Percentiles rank a stretch among this genome's conserved stretches.
These are phyloP conservation scores for Rhizopus stolonifer DNA, from an alignment of 371 early-diverging fungal genomes.

Conservation along the genomic window DNA sequence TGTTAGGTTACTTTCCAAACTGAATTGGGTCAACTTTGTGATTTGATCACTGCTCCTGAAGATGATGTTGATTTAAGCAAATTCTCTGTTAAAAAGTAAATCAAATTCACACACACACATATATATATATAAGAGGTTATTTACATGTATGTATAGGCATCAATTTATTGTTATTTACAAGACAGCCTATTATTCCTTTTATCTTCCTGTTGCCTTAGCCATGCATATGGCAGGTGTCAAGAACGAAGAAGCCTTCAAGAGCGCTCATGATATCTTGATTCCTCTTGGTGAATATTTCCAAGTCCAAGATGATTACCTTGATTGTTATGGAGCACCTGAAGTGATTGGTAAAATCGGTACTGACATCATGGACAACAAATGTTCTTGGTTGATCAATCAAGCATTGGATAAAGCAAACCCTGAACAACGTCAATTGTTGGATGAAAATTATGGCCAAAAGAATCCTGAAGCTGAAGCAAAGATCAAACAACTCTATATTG, in stretches of 20 bases:
- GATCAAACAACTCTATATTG: constrained; percentile 82
- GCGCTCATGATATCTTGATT: constrained; percentile 82
- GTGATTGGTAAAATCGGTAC: constrained; percentile 98
- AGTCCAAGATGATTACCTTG: constrained; percentile 95
- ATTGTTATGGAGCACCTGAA: constrained; percentile 89
- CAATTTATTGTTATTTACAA: constrained; percentile 94
- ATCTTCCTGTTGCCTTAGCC: constrained; percentile 94
- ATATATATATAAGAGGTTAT: neutral
- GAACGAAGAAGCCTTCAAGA: constrained; percentile 72
- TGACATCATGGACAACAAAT: constrained; percentile 98
- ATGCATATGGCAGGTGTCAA: constrained; percentile 86
- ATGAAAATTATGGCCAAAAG: constrained; percentile 91
- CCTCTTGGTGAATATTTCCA: constrained; percentile 98
- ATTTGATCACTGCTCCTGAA: constrained; percentile 96
- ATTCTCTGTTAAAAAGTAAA: constrained; percentile 86
- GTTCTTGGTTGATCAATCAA: constrained; percentile 95
- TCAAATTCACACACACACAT: neutral
- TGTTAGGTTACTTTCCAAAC: constrained; percentile 86
- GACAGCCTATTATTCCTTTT: constrained; percentile 99
- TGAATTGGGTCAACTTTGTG: constrained; percentile 95
- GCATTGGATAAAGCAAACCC: constrained; percentile 75
- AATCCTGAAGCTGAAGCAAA: constrained; percentile 67
- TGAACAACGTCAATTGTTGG: constrained; percentile 85
- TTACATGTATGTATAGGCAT: constrained; percentile 58
- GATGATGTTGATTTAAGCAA: constrained; percentile 84